These are phyloP conservation scores for Pleurotus pulmonarius DNA, from an alignment of 768 basidiomycete genomes.

Conservation along the genomic window DNA sequence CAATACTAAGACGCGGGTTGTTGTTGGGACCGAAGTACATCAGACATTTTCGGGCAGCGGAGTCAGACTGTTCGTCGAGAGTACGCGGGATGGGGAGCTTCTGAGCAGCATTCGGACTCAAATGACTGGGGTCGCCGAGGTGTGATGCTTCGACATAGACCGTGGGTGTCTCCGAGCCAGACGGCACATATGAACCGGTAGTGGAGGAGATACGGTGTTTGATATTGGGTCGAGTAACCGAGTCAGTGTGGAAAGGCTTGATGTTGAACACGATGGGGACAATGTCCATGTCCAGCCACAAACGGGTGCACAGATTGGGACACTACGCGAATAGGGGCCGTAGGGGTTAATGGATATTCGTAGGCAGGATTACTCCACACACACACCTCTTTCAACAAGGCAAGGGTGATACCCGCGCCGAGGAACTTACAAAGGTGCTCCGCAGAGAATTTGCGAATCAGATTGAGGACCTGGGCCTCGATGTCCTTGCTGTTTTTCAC, in stretches of 20 bases:
- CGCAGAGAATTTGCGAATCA: conserved; percentile 64
- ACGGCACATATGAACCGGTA: conserved; percentile 72
- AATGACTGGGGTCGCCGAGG: conserved; percentile 31
- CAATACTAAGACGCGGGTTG: conserved; percentile 80
- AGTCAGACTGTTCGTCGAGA: conserved; percentile 82
- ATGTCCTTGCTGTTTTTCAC: conserved; percentile 58
- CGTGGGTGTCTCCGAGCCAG: conserved; percentile 74
- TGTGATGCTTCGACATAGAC: conserved; percentile 60
- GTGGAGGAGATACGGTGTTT: conserved; percentile 83
- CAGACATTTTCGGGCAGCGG: conserved; percentile 79
- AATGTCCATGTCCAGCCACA: conserved; percentile 82
- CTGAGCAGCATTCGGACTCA: conserved; percentile 41
- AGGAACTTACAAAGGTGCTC: conserved; percentile 86
- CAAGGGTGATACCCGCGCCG: conserved; percentile 74
- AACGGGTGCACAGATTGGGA: conserved; percentile 80
- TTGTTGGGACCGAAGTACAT: conserved; percentile 82
- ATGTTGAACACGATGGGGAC: conserved; percentile 86
- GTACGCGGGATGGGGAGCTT: conserved; percentile 73
- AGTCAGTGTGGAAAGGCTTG: conserved; percentile 79
- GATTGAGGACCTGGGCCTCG: conserved; percentile 59
- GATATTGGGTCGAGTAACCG: conserved; percentile 71
- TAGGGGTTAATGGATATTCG: conserved; percentile 14
- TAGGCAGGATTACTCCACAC: conserved; percentile 10
- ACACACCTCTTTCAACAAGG: conserved; percentile 64
- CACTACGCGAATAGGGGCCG: conserved; percentile 34